Conservation (phyloP, 2,329 filamentous ascomycete species). For the Calonectria fujianensis region DNA sequence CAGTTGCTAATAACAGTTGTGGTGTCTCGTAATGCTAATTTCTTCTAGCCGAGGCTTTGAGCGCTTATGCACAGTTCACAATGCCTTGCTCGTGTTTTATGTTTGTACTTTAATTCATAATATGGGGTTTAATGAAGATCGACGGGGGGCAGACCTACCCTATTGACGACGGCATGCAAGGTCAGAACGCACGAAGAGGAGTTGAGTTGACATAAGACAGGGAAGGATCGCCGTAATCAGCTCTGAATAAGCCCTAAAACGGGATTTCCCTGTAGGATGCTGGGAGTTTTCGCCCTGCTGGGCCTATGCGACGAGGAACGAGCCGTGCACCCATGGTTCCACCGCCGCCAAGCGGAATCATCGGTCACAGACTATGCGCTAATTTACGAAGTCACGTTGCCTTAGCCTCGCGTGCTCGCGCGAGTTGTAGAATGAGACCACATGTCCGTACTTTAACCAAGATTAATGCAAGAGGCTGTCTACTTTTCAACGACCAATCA, state of each 20-base stretch:
- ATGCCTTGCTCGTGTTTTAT: not conserved
- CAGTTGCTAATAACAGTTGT: not conserved
- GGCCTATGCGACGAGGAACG: not conserved
- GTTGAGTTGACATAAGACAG: not conserved
- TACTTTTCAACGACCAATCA: not conserved
- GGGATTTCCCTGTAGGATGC: not conserved
- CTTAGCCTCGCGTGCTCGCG: not conserved
- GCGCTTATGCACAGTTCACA: not conserved
- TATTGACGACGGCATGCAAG: not conserved
- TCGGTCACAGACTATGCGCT: not conserved
- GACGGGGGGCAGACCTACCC: not conserved
- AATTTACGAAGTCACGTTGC: not conserved
- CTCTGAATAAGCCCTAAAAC: conserved; percentile 7
- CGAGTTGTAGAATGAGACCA: not conserved
- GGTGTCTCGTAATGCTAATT: not conserved
- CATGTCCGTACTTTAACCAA: not conserved
- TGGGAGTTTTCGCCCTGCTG: not conserved
- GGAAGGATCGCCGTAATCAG: not conserved
- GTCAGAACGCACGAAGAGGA: conserved; percentile 1
- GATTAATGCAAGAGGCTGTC: no score
- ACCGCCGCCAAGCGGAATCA: not conserved
- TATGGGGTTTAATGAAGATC: conserved; percentile 14
- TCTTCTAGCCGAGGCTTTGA: not conserved
- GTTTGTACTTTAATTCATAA: not conserved
- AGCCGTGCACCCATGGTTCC: not conserved